Evolutionary conservation across 306 rosid genomes (phyloP).

Genomic region (Glycine tomentella): DNA sequence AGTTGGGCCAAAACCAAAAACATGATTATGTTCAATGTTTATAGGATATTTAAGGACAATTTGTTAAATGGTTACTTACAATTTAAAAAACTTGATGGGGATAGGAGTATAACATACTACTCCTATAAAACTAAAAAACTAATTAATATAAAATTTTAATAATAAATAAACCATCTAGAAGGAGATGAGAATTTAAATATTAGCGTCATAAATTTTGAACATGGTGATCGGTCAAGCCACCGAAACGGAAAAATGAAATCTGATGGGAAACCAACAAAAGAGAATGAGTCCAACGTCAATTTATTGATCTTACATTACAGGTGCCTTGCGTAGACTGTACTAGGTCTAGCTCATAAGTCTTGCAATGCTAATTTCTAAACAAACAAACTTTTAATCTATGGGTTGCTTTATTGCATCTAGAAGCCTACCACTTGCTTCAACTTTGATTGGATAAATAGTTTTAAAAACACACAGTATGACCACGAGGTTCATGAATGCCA

Average conservation of each 20-base stretch:
- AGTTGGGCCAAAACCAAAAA: background rate
- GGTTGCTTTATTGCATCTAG: conserved; percentile 15
- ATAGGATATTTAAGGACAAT: background rate
- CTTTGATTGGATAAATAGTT: too few species aligned
- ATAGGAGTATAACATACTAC: background rate
- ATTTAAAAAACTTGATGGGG: background rate
- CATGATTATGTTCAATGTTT: background rate
- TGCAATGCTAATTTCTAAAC: background rate
- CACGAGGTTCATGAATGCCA: background rate
- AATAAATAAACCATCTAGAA: conserved; percentile 11
- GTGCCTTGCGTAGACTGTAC: too few species aligned
- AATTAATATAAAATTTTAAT: background rate
- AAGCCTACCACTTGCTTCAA: background rate
- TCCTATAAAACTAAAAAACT: background rate
- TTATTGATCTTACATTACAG: background rate
- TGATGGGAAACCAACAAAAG: background rate
- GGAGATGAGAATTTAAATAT: background rate
- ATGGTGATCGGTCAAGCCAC: conserved; percentile 14
- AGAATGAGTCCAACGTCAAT: background rate
- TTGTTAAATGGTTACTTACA: background rate
- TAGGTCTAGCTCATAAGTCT: too few species aligned
- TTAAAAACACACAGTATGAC: too few species aligned
- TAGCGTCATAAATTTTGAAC: too few species aligned
- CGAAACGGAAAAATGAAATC: conserved; percentile 9
- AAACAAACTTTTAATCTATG: background rate